These are phyloP conservation scores for Penicillium expansum DNA, from an alignment of 2,329 filamentous ascomycete genomes.

Conservation along the genomic window DNA sequence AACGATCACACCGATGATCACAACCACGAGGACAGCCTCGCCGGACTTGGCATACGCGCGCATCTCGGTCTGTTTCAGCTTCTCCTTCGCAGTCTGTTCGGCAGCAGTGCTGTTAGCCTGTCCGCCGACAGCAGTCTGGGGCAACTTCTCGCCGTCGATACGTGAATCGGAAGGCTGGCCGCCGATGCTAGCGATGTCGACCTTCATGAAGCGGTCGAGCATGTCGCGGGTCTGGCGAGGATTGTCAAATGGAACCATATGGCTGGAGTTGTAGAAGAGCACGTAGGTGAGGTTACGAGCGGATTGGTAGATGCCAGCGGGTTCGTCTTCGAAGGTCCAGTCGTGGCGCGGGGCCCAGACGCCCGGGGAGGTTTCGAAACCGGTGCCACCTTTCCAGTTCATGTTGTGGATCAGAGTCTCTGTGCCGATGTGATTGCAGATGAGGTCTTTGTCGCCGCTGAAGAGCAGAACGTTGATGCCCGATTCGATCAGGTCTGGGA, in stretches of 20 bases:
- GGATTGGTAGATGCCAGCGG: constrained; percentile 88
- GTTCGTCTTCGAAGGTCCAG: constrained; percentile 88
- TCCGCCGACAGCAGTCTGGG: constrained; percentile 72
- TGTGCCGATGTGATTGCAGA: constrained; percentile 95
- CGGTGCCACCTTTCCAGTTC: constrained; percentile 86
- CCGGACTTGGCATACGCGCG: constrained; percentile 84
- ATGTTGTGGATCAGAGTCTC: constrained; percentile 87
- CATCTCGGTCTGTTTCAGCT: constrained; percentile 82
- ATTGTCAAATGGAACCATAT: constrained; percentile 97
- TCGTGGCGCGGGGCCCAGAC: constrained; percentile 88
- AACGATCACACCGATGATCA: constrained; percentile 66
- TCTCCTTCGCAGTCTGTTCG: constrained; percentile 66
- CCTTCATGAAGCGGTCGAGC: constrained; percentile 92
- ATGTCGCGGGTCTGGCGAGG: constrained; percentile 86
- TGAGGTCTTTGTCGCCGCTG: constrained; percentile 88
- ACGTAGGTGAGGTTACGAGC: constrained; percentile 95
- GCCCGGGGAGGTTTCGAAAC: constrained; percentile 82
- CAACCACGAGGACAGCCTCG: constrained; percentile 78
- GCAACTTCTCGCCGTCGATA: constrained; percentile 81
- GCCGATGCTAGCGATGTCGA: constrained; percentile 87
- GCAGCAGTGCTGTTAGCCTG: constrained; percentile 66
- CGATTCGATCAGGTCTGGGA: constrained; percentile 75
- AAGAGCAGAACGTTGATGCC: constrained; percentile 77
- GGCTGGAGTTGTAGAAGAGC: constrained; percentile 89
- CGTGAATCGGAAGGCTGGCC: constrained; percentile 73